Percentiles rank a stretch among this genome's conserved stretches.
Evolutionary conservation across 441 rosid species (phyloP).

Genomic region (Euphorbia corollata): DNA sequence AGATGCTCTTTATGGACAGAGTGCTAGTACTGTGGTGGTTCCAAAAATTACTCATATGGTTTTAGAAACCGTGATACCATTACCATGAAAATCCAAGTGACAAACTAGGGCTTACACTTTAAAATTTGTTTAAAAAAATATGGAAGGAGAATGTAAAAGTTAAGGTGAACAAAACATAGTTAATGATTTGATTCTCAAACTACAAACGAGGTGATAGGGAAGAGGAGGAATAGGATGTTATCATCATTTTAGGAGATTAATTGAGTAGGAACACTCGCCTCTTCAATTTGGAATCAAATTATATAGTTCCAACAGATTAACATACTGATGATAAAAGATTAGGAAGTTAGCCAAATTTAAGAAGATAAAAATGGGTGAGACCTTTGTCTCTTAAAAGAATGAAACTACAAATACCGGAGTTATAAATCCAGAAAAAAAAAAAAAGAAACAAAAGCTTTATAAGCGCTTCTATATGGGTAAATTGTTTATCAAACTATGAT

Average conservation of each 20-base stretch:
- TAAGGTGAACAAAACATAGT: neutral
- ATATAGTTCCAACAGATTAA: neutral
- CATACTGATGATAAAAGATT: neutral
- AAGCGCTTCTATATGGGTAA: neutral
- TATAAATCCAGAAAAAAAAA: too few relatives aligned
- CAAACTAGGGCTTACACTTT: neutral
- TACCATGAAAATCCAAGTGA: too few relatives aligned
- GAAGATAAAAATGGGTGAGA: neutral
- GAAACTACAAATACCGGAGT: neutral
- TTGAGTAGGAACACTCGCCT: neutral
- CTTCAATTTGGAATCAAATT: neutral
- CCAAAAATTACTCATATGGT: too few relatives aligned
- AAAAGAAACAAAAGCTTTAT: neutral
- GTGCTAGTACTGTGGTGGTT: too few relatives aligned
- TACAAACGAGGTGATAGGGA: neutral
- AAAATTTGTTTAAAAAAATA: neutral
- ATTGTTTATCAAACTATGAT: neutral
- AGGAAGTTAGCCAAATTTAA: neutral
- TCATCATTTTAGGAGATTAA: neutral
- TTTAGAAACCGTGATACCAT: too few relatives aligned
- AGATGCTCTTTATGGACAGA: neutral
- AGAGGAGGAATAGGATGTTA: neutral
- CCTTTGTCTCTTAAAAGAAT: too few relatives aligned
- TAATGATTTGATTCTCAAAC: neutral
- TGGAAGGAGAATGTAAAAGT: neutral